Evolutionary conservation across 345 rosid species (phyloP).

Genomic region (Alliaria petiolata): DNA sequence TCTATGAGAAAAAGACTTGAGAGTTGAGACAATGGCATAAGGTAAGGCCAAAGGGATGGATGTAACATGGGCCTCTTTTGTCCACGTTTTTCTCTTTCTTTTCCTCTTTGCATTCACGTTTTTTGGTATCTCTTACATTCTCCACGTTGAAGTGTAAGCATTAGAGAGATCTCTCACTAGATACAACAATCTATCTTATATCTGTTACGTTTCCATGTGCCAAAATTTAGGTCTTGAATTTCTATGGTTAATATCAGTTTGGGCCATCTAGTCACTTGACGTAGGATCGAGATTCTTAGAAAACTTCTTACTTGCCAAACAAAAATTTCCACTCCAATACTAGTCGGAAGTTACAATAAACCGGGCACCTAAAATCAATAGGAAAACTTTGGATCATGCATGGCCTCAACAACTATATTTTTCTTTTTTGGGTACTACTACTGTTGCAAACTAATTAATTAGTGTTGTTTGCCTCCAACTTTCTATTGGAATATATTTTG

Average conservation of each 20-base stretch:
- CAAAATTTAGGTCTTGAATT: slow-evolving; percentile 6
- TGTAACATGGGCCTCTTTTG: slow-evolving; percentile 13
- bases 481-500: background rate
- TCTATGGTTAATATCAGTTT: background rate
- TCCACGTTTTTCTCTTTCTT: slow-evolving; percentile 6
- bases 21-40: slow-evolving; percentile 3
- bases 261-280: background rate
- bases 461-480: background rate
- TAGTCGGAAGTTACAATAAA: background rate
- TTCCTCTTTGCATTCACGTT: slow-evolving; percentile 15
- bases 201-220: slow-evolving; percentile 14
- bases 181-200: slow-evolving; percentile 1
- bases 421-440: too few relatives aligned
- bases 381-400: background rate
- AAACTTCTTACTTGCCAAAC: slow-evolving; percentile 21
- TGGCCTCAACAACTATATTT: too few relatives aligned
- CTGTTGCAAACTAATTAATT: background rate
- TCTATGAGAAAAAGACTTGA: slow-evolving; percentile 1
- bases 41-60: background rate
- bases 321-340: background rate
- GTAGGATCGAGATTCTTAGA: background rate
- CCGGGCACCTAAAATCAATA: background rate
- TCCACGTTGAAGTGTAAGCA: slow-evolving; percentile 14
- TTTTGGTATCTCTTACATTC: slow-evolving; percentile 23
- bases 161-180: slow-evolving; percentile 6